Conservation (phyloP, 306 rosid genomes). For the Clitoria ternatea region DNA sequence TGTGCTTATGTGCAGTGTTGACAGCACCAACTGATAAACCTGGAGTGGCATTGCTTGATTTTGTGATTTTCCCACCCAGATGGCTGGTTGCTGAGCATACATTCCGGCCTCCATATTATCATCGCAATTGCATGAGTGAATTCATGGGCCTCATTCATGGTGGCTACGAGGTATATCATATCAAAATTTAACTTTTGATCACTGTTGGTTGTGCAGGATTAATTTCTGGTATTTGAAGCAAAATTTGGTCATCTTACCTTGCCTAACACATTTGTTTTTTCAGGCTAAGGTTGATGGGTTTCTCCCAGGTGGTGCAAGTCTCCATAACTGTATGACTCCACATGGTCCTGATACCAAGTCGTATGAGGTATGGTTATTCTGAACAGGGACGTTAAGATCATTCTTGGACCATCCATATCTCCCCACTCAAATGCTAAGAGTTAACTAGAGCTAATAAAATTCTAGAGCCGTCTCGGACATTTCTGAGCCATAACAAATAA, state of each 20-base stretch:
- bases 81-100: constrained; percentile 98
- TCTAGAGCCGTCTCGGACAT: too few species aligned
- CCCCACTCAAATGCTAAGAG: too few species aligned
- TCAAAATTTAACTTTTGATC: background rate
- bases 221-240: constrained; percentile 1
- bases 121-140: constrained; percentile 98
- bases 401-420: background rate
- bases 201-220: background rate
- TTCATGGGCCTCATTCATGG: constrained; percentile 97
- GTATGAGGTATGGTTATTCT: constrained; percentile 60
- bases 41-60: constrained; percentile 92
- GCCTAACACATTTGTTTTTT: constrained; percentile 8
- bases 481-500: too few species aligned
- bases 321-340: constrained; percentile 96
- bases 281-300: constrained; percentile 95
- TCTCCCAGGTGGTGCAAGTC: constrained; percentile 92
- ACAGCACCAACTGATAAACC: constrained; percentile 92
- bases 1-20: constrained; percentile 49
- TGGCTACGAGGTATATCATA: constrained; percentile 67
- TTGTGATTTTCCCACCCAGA: constrained; percentile 89
- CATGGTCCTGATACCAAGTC: constrained; percentile 97
- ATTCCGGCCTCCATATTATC: constrained; percentile 97
- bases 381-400: background rate
- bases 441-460: too few species aligned
- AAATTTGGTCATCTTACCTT: background rate